Evolutionary conservation across 176 grass and related monocot genomes (phyloP), one percentile per base, ranked within the genome.

Genomic region (Dendrocalamus sinicus): DNA sequence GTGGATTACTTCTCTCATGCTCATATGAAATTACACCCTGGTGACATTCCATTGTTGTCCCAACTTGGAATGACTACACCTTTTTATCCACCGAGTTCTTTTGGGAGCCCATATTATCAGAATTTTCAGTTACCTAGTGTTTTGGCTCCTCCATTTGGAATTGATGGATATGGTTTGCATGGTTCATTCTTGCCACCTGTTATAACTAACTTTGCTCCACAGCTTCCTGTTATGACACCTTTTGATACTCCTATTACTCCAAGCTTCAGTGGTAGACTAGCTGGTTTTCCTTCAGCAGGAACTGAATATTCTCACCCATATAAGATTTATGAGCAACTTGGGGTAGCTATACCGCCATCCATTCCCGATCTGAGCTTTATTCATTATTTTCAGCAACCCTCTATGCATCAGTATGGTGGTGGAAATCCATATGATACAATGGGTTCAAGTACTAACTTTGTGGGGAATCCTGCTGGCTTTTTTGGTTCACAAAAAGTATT

Each of bases 311-410:
- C 74, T 50, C 88, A 92, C 16, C 80, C 90, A 78, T 90, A 87
- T 84, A 95, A 89, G 78, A 82, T 88, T n/a, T 92, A 95, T 65
- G 89, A 81, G 22, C 95, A 98, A 66, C 32, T 87, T 83, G 86
- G 88, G 41, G 47, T 93, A 50, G 71, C 88, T 50, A 83, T 94
- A 68, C 90, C 84, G 7, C 79, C 81, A 83, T 58, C 88, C 61
- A 50, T 98, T 43, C 88, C 96, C 11, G 93, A 98, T 66, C 81
- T 80, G 17, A 87, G 60, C 50, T 82, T 86, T 88, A 69, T 92
- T 79, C 86, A 85, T 73, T 94, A 68, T 76, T 92, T 88, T 74
- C 91, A 91, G 52, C 87, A 95, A 9, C 77, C 87, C 9, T 77
- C 89, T 74, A 26, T 92, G 12, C 80, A 91, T 89, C 67, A 80